A percentile compares a stretch with the other conserved stretches of the same genome.
Evolutionary conservation across 495 filamentous ascomycete genomes (phyloP).

Genomic region (Talaromyces ruber): DNA sequence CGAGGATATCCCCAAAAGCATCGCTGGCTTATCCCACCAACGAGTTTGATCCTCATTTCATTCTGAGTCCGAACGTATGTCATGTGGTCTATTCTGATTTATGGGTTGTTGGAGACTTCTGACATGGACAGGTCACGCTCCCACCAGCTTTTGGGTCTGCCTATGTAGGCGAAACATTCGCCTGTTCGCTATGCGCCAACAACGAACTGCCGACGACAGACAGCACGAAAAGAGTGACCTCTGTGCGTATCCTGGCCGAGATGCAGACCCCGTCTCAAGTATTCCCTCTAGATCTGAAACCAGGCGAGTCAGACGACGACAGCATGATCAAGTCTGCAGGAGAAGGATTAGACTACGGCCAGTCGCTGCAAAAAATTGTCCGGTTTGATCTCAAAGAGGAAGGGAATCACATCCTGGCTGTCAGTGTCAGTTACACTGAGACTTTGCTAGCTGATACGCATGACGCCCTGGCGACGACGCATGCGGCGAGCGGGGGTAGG

Average conservation of each 20-base stretch:
- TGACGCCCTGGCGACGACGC: constrained; percentile 28
- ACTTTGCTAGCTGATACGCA: constrained; percentile 43
- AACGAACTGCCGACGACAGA: constrained; percentile 56
- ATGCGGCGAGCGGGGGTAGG: constrained; percentile 39
- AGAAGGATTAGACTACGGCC: constrained; percentile 50
- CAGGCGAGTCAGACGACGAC: constrained; percentile 25
- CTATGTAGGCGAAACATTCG: constrained; percentile 93
- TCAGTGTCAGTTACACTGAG: constrained; percentile 85
- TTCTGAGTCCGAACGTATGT: constrained; percentile 51
- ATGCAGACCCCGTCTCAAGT: constrained; percentile 82
- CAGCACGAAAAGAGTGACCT: constrained; percentile 50
- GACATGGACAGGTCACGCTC: constrained; percentile 57
- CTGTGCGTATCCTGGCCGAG: constrained; percentile 77
- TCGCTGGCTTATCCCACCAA: constrained; percentile 45
- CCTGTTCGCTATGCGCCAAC: constrained; percentile 88
- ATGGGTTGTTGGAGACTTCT: background rate
- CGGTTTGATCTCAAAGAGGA: constrained; percentile 87
- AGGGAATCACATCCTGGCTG: constrained; percentile 86
- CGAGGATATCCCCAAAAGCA: constrained; percentile 40
- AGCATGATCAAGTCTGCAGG: constrained; percentile 6
- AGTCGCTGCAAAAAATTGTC: constrained; percentile 75
- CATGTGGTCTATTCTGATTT: background rate
- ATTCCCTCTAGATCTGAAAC: constrained; percentile 45
- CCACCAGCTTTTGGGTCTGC: constrained; percentile 88
- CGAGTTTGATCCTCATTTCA: constrained; percentile 41